A percentile compares a stretch with the other conserved stretches of the same genome.
Evolutionary conservation across 2,329 filamentous ascomycete species (phyloP).

Genomic region (Fusarium sp.): DNA sequence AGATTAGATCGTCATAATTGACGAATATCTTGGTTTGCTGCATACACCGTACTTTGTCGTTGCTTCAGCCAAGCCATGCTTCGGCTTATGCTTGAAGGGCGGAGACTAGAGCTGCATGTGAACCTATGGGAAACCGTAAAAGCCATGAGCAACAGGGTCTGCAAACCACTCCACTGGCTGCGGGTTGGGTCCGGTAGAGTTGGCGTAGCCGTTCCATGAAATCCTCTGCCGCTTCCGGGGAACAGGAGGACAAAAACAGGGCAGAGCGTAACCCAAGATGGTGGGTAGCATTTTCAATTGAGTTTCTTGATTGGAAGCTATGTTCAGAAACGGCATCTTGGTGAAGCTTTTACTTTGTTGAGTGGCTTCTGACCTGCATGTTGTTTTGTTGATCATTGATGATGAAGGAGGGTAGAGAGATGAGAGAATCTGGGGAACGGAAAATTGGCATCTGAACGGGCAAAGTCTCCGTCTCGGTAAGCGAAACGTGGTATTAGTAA

Average conservation of each 20-base stretch:
- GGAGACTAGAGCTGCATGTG: slow-evolving; percentile 5
- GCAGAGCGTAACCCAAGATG: slow-evolving; percentile 16
- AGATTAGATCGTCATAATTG: slow-evolving; percentile 21
- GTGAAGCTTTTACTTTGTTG: slow-evolving; percentile 15
- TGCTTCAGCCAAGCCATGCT: slow-evolving; percentile 15
- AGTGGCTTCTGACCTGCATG: background rate
- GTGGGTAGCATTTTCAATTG: slow-evolving; percentile 21
- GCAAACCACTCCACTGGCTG: slow-evolving; percentile 20
- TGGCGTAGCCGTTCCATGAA: slow-evolving; percentile 31
- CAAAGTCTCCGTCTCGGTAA: background rate
- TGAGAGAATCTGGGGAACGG: slow-evolving; percentile 27
- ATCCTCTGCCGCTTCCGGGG: slow-evolving; percentile 37
- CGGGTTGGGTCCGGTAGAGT: slow-evolving; percentile 26
- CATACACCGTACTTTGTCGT: slow-evolving; percentile 18
- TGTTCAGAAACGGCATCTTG: slow-evolving; percentile 9
- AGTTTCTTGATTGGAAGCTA: slow-evolving; percentile 9
- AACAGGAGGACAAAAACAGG: slow-evolving; percentile 18
- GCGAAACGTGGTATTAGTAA: slow-evolving; percentile 23
- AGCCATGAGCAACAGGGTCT: slow-evolving; percentile 19
- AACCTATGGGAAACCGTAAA: slow-evolving; percentile 24
- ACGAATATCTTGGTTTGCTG: slow-evolving; percentile 4
- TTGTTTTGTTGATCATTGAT: slow-evolving; percentile 13
- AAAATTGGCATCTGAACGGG: background rate
- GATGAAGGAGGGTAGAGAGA: slow-evolving; percentile 22
- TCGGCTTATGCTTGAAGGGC: slow-evolving; percentile 3